Evolutionary conservation across 2,329 filamentous ascomycete genomes (phyloP), one percentile per base, ranked within the genome.

Genomic region (Calonectria multiphialidica): DNA sequence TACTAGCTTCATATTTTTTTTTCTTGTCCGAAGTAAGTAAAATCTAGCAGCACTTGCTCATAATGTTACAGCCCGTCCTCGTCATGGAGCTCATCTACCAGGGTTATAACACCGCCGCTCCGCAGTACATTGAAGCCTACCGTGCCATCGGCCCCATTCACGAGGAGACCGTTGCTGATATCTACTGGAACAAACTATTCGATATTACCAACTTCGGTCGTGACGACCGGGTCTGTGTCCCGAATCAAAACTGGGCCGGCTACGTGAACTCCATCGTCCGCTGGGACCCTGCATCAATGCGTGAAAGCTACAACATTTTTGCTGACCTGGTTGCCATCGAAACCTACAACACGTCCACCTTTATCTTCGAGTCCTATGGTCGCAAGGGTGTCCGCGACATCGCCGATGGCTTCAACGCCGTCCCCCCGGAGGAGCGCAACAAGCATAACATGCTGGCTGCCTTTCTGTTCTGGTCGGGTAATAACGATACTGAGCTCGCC

Each of bases 51-150:
- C 30, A 21, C n/a, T 21, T 23, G n/a, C 30, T 55, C 5, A 55
- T 9, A 21, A 55, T 55, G 5, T 2, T n/a, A 3, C 30, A 55
- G 50, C 50, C 50, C 35, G 50, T 55, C 35, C 50, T 55, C 9
- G 30, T 55, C n/a, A 35, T 55, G 50, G 50, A 55, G 30, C 50
- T 55, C 30, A 55, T 55, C 50, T 55, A 55, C 50, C 50, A 55
- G 30, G 50, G 50, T 15, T 21, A 55, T 10, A n/a, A 55, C 18
- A 55, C 50, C 3, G 30, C 50, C 28, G 50, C 50, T 21, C 50
- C 50, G 18, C 30, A 7, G 18, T 55, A 55, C 50, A 55, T 55
- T 7, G 30, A 55, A 9, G 50, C 30, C n/a, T 55, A 55, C 50
- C 50, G 30, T 35, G 50, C 50, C 18, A 37, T 55, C 50, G 50